These are phyloP conservation scores for Neopestalotiopsis rosae DNA, from an alignment of 2,329 filamentous ascomycete genomes.

Conservation along the genomic window DNA sequence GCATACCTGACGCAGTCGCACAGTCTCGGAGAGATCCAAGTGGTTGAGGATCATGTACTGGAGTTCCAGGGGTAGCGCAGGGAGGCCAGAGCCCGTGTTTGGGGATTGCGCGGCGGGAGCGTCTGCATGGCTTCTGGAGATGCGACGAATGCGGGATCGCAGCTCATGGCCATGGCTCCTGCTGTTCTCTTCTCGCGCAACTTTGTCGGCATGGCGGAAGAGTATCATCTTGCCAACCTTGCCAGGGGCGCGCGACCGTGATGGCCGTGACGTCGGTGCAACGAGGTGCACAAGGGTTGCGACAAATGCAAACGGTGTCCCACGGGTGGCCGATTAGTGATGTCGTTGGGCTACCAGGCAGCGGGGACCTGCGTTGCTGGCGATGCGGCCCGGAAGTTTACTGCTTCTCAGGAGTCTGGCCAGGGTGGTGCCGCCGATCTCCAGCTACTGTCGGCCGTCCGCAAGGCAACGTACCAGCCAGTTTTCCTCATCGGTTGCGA, in stretches of 20 bases:
- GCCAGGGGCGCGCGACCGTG: not conserved
- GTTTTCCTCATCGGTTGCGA: conserved; percentile 10
- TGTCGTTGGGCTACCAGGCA: not conserved
- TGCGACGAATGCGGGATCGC: not conserved
- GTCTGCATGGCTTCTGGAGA: not conserved
- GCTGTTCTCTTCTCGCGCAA: not conserved
- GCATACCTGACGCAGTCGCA: conserved; percentile 30
- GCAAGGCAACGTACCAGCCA: conserved; percentile 7
- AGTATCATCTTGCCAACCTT: conserved; percentile 1
- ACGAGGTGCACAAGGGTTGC: not conserved
- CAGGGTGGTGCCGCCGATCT: conserved; percentile 14
- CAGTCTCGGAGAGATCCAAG: conserved; percentile 31
- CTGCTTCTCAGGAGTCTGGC: not conserved
- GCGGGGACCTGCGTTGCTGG: not conserved
- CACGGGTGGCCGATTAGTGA: not conserved
- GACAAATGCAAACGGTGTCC: not conserved
- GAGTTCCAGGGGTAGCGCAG: conserved; percentile 32
- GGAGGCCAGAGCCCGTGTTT: conserved; percentile 17
- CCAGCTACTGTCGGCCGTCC: conserved; percentile 14
- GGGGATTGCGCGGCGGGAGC: not conserved
- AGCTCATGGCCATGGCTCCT: not conserved
- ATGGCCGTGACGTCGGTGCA: not conserved
- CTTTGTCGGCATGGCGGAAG: conserved; percentile 7
- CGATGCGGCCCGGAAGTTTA: conserved; percentile 1
- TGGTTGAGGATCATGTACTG: conserved; percentile 33